phyloP scores from a whole-genome alignment of 352 stramenopile species.

The Globisporangium nunn region DNA sequence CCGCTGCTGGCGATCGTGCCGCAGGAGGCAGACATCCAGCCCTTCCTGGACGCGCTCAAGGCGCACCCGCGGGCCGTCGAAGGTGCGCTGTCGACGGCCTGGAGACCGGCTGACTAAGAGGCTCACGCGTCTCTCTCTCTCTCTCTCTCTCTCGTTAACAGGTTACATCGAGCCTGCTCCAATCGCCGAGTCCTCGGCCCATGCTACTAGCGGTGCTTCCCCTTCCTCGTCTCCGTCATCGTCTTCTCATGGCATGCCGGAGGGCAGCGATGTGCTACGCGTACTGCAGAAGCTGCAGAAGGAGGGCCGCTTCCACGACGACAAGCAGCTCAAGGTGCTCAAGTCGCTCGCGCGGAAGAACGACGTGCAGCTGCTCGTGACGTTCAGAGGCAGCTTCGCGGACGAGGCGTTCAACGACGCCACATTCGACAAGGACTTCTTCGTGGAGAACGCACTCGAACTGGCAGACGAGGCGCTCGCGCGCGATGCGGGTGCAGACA shows the following conservation, averaged over 20 bases:
- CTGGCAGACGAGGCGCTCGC: slow-evolving; percentile 56
- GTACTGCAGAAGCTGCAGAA: slow-evolving; percentile 76
- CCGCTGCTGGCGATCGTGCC: slow-evolving; percentile 74
- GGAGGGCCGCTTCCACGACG: slow-evolving; percentile 60
- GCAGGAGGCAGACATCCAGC: slow-evolving; percentile 45
- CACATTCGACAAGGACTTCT: slow-evolving; percentile 75
- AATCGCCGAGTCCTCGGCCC: slow-evolving; percentile 8
- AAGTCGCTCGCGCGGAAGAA: slow-evolving; percentile 84
- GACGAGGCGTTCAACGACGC: slow-evolving; percentile 38
- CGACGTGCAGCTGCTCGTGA: slow-evolving; percentile 67
- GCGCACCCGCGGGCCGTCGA: slow-evolving; percentile 57
- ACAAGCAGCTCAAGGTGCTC: slow-evolving; percentile 64
- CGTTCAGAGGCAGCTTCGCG: slow-evolving; percentile 73
- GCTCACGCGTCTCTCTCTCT: neutral
- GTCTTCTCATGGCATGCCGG: slow-evolving; percentile 11
- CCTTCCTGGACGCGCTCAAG: slow-evolving; percentile 50
- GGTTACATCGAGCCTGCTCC: slow-evolving; percentile 22
- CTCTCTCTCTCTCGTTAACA: slow-evolving; percentile 4
- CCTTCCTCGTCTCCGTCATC: slow-evolving; percentile 7
- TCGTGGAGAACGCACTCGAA: slow-evolving; percentile 78
- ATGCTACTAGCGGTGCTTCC: neutral
- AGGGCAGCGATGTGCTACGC: slow-evolving; percentile 64
- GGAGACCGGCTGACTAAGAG: neutral
- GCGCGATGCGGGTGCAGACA: slow-evolving; percentile 13
- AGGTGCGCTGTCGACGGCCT: slow-evolving; percentile 19